Evolutionary conservation across 2,329 filamentous ascomycete species (phyloP), one percentile per base, ranked within the genome.

Genomic region (Gyromitra esculenta): DNA sequence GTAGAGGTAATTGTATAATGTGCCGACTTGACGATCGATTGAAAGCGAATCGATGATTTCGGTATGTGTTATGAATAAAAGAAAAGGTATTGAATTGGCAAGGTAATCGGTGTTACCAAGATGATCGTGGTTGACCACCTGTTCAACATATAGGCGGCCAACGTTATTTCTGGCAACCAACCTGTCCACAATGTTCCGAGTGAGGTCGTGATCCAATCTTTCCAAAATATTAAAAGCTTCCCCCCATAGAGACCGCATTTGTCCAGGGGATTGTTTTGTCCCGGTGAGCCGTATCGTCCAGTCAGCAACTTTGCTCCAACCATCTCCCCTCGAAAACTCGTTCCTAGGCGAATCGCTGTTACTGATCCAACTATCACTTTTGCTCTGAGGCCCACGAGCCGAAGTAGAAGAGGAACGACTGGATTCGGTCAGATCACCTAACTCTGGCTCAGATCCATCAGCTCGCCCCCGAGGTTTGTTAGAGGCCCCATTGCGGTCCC

Each of bases 1-100:
- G 70, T 83, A 86, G 9, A 87, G 79, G 77, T 84, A 83, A 41
- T 83, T 86, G 80, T 84, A 86, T 31, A 87, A 83, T 1, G 83
- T 85, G 18, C 82, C 83, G 11, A 86, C 81, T 1, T 83, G 80
- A 13, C 82, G 81, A 74, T 86, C 84, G 4, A 86, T 77, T 1
- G 86, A 80, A 9, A 85, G 74, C 0, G 85, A 86, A 5, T 82
- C 82, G 31, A 85, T 78, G 0, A 87, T 82, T 48, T 84, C 82
- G 0, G 82, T 80, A 76, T 86, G 81, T 0, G 85, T 83, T 37
- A 87, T 81, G 5, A 82, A 83, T 60, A 82, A 79, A 45, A 86
- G 81, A 65, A 87, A 84, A 0, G 85, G 85, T 11, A 85, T 76
- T 11, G 45, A 63, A 18, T 13, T 21, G 8, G 39, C 2, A 2